phyloP scores from a whole-genome alignment of 2,329 filamentous ascomycete genomes.

The Colletotrichum sp. region DNA sequence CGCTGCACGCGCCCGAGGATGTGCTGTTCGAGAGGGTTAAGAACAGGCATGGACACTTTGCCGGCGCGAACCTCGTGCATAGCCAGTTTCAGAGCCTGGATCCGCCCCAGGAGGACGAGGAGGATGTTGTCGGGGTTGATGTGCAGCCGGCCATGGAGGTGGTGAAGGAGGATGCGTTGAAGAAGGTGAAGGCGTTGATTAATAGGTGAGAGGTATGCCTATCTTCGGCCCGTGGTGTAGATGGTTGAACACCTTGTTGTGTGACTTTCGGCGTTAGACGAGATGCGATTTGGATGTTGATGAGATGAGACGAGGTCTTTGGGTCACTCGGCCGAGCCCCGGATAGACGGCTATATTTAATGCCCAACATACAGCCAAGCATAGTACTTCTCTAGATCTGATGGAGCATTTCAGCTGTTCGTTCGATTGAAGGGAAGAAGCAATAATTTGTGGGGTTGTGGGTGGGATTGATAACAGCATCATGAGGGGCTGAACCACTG shows the following conservation, averaged over 20 bases:
- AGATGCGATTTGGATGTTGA: background rate
- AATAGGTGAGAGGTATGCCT: background rate
- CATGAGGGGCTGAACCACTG: background rate
- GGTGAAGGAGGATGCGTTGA: constrained; percentile 49
- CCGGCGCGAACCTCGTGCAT: constrained; percentile 76
- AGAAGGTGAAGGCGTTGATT: background rate
- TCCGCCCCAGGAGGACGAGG: constrained; percentile 61
- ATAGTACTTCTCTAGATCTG: background rate
- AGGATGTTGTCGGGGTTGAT: constrained; percentile 59
- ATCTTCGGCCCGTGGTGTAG: background rate
- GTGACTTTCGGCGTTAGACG: background rate
- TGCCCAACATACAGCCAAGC: background rate
- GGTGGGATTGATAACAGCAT: background rate
- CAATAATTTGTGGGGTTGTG: background rate
- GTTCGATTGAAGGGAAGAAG: background rate
- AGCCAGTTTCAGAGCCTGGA: constrained; percentile 75
- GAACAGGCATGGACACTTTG: constrained; percentile 72
- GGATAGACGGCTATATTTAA: background rate
- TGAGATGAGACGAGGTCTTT: background rate
- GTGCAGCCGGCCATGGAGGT: constrained; percentile 46
- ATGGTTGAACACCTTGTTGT: background rate
- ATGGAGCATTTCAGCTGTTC: accelerated
- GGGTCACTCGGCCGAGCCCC: background rate
- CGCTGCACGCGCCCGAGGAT: constrained; percentile 68
- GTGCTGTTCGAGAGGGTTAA: constrained; percentile 67